Evolutionary conservation across 2,329 filamentous ascomycete genomes (phyloP).

Genomic region (Coniochaeta sp.): DNA sequence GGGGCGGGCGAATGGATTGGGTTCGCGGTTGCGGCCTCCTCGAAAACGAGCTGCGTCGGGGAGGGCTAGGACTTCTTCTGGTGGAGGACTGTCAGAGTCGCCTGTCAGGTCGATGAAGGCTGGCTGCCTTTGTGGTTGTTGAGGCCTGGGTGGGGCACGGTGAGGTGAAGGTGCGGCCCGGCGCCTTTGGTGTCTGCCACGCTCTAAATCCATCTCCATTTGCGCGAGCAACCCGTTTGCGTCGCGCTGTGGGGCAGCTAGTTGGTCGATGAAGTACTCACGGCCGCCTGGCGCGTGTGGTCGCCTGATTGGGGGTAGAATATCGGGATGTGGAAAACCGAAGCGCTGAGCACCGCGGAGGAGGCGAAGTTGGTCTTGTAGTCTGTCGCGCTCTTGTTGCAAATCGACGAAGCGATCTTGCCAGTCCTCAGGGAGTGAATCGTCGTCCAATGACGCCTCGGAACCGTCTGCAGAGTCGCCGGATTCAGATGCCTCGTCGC

Average conservation of each 20-base stretch:
- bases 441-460: neutral
- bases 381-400: neutral
- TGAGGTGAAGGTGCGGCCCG: neutral
- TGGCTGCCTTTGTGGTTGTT: conserved; percentile 11
- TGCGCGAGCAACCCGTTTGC: neutral
- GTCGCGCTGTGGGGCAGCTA: neutral
- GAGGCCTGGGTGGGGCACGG: neutral
- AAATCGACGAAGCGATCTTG: neutral
- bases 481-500: neutral
- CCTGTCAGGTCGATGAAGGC: conserved; percentile 43
- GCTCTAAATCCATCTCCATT: conserved; percentile 1
- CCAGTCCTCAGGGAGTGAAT: neutral
- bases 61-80: conserved; percentile 6
- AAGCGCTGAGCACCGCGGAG: neutral
- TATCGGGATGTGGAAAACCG: neutral
- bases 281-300: neutral
- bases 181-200: neutral
- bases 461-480: neutral
- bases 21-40: neutral
- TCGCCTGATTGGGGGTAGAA: neutral
- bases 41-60: conserved; percentile 2
- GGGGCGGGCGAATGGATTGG: conserved; percentile 4
- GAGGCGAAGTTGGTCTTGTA: neutral
- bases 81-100: conserved; percentile 39
- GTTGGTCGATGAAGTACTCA: neutral